These are phyloP conservation scores for Taphrina wiesneri DNA, from an alignment of 1,139 yeast species.

Conservation along the genomic window DNA sequence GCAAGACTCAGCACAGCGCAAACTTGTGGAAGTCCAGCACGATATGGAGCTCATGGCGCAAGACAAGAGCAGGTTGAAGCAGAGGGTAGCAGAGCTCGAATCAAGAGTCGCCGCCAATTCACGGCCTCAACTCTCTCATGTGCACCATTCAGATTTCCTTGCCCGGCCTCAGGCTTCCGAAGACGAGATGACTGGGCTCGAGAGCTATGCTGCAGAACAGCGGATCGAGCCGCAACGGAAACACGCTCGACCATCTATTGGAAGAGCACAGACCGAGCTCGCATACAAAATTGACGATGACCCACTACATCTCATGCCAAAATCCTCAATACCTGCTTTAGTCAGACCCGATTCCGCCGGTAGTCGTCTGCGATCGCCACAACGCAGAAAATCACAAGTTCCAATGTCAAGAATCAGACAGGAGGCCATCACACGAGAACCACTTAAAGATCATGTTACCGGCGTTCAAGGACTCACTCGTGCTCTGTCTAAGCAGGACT, in stretches of 20 bases:
- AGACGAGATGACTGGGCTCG: conserved; percentile 4
- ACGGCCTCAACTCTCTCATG: conserved; percentile 12
- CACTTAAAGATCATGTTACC: conserved; percentile 3
- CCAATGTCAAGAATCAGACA: conserved; percentile 14
- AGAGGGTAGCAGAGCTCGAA: conserved; percentile 8
- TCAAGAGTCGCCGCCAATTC: background rate
- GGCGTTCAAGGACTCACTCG: conserved; percentile 18
- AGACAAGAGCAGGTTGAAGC: conserved; percentile 1
- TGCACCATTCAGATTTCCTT: conserved; percentile 14
- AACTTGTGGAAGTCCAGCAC: conserved; percentile 20
- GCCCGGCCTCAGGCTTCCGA: background rate
- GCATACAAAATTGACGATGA: conserved; percentile 4
- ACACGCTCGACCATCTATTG: conserved; percentile 8
- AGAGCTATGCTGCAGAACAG: background rate
- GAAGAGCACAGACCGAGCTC: conserved; percentile 10
- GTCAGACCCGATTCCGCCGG: conserved; percentile 12
- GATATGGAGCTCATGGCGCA: background rate
- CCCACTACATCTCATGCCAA: conserved; percentile 23
- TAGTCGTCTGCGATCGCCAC: conserved; percentile 13
- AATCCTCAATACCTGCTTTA: background rate
- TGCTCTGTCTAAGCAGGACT: conserved; percentile 1
- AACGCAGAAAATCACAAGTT: conserved; percentile 25
- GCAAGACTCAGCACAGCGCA: conserved; percentile 20
- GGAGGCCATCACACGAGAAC: background rate
- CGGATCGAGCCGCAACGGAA: background rate